Evolutionary conservation across 2,329 filamentous ascomycete genomes (phyloP).

Genomic region (Phoma sp.): DNA sequence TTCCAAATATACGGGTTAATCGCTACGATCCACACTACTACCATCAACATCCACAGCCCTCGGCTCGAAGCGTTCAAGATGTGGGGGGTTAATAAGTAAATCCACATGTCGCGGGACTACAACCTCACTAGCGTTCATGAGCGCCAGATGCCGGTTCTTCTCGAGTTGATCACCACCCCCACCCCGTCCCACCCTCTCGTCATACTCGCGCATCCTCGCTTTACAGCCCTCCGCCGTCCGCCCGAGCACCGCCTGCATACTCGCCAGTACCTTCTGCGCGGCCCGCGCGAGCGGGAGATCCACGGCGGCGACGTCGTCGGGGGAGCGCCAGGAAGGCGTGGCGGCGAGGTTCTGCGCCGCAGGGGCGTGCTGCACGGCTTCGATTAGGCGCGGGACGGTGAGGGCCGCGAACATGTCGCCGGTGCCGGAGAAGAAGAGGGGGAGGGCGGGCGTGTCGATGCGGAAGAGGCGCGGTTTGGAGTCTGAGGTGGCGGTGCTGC

Average conservation of each 20-base stretch:
- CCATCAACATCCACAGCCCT: neutral
- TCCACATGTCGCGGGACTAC: slow-evolving; percentile 77
- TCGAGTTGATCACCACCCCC: slow-evolving; percentile 55
- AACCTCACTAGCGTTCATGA: slow-evolving; percentile 87
- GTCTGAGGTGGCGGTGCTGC: slow-evolving; percentile 72
- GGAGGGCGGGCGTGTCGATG: slow-evolving; percentile 83
- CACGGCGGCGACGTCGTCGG: slow-evolving; percentile 70
- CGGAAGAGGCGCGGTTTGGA: slow-evolving; percentile 82
- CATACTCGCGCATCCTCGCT: slow-evolving; percentile 62
- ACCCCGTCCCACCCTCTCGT: slow-evolving; percentile 54
- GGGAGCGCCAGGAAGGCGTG: slow-evolving; percentile 74
- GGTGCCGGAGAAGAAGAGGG: slow-evolving; percentile 95
- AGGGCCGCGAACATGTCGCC: slow-evolving; percentile 98
- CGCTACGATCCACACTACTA: neutral
- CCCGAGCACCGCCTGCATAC: slow-evolving; percentile 85
- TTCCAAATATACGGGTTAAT: too few relatives aligned
- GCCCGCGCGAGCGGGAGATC: slow-evolving; percentile 85
- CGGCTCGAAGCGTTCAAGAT: slow-evolving; percentile 61
- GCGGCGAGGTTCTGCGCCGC: slow-evolving; percentile 53
- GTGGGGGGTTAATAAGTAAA: slow-evolving; percentile 72
- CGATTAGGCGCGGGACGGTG: slow-evolving; percentile 83
- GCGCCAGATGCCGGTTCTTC: slow-evolving; percentile 69
- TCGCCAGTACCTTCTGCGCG: slow-evolving; percentile 84
- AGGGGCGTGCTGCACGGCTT: slow-evolving; percentile 68
- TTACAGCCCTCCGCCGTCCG: slow-evolving; percentile 71